Evolutionary conservation across 208 protist genomes (phyloP), one percentile per base, ranked within the genome.

Genomic region (Trypanosoma cruzi): DNA sequence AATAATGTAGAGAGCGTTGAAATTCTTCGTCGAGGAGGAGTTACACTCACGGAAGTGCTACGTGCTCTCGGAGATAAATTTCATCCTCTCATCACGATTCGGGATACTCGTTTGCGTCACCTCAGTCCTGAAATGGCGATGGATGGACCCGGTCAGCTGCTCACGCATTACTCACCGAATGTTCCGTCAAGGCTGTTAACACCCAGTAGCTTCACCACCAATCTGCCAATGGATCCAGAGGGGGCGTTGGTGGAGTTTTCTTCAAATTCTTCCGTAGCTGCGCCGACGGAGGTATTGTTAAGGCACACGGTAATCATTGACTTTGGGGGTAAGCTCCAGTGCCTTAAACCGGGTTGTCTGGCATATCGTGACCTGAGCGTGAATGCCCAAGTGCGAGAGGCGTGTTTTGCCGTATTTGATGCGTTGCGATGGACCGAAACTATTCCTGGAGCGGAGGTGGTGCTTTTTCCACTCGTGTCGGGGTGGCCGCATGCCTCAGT

Each of bases 121-220:
- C 28, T 31, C 31, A 70, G 40, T 13, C 46, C 69, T 26, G 80
- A 79, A 49, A 68, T 69, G 48, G 82, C 83, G 3, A 95, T 96
- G 91, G 90, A 87, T 68, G 92, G 90, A 52, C 94, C 94, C 37
- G 94, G 94, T 3, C 94, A 97, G 75, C 65, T 97, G n/a, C 79
- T 97, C 40, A 97, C 91, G 6, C 94, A 97, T 72, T 97, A 97
- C 77, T 87, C 92, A 11, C 94, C 94, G 0, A 65, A 64, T 57
- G 80, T 97, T 13, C 81, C 86, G 4, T 81, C 91, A 18, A 85
- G 75, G 14, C 73, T 97, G 22, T 64, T 94, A 44, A 92, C 85
- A 16, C 89, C 90, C 0, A 81, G 75, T 24, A 89, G 86, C 48
- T 48, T 95, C 10, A 31, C 28, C 22, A 44, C 31, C 28, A 31